phyloP scores from a whole-genome alignment of 2,329 filamentous ascomycete genomes.

The Zasmidium citrigriseum region DNA sequence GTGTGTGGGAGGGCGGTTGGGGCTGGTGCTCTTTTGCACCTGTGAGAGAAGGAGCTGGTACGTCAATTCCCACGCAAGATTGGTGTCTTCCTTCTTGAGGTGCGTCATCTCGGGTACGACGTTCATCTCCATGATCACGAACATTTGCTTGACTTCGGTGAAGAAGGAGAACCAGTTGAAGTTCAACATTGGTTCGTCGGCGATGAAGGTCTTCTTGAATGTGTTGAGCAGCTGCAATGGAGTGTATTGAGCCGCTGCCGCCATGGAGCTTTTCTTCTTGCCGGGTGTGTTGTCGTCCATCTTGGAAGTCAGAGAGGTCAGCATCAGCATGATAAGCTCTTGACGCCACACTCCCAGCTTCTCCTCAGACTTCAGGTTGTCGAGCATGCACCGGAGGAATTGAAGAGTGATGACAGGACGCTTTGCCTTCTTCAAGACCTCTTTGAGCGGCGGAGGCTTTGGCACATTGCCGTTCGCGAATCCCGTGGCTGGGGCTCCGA shows the following conservation, averaged over 20 bases:
- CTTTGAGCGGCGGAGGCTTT: background rate
- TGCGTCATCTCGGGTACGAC: background rate
- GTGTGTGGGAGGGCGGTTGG: background rate
- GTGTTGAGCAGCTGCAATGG: slow-evolving; percentile 3
- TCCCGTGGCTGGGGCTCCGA: background rate
- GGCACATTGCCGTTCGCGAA: background rate
- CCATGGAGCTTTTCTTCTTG: background rate
- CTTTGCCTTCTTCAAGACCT: background rate
- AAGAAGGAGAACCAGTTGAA: slow-evolving; percentile 6
- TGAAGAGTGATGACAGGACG: background rate
- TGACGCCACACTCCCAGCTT: background rate
- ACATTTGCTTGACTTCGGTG: background rate
- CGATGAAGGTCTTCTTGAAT: slow-evolving; percentile 1
- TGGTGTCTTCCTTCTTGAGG: background rate
- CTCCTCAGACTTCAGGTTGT: background rate
- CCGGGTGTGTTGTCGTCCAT: background rate
- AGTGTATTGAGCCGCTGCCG: background rate
- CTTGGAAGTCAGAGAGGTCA: background rate
- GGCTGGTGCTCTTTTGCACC: background rate
- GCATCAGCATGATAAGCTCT: background rate
- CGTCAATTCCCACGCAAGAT: background rate
- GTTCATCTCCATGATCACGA: background rate
- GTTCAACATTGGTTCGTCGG: slow-evolving; percentile 4
- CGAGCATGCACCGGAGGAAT: background rate
- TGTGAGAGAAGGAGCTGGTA: background rate